Percentiles rank a stretch among this genome's conserved stretches.
Evolutionary conservation across 2,329 filamentous ascomycete genomes (phyloP).

Genomic region (Dactylellina cionopaga): DNA sequence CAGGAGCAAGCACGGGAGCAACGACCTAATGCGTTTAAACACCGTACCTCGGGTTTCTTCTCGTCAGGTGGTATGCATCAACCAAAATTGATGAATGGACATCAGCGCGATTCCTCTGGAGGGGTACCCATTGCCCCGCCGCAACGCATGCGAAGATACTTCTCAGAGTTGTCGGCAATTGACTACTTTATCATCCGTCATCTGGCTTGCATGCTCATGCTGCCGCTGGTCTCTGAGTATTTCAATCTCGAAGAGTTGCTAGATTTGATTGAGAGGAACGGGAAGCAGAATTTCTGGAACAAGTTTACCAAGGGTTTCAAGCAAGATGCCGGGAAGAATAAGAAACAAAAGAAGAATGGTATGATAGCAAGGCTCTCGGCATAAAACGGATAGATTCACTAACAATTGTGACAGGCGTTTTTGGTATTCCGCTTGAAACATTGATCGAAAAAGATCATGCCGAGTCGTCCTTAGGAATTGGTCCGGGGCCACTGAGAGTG

Average conservation of each 20-base stretch:
- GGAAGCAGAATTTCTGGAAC: slow-evolving; percentile 92
- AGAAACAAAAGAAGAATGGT: slow-evolving; percentile 82
- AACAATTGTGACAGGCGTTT: slow-evolving; percentile 65
- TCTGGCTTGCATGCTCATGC: slow-evolving; percentile 92
- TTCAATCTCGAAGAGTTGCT: slow-evolving; percentile 95
- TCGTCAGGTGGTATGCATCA: slow-evolving; percentile 65
- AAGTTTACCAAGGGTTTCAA: slow-evolving; percentile 97
- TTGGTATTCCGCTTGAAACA: slow-evolving; percentile 86
- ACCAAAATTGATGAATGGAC: slow-evolving; percentile 74
- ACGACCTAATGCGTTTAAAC: slow-evolving; percentile 79
- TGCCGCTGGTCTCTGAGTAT: slow-evolving; percentile 85
- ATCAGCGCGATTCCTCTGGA: slow-evolving; percentile 74
- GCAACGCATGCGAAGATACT: slow-evolving; percentile 76
- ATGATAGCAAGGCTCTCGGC: slow-evolving; percentile 5
- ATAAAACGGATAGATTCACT: slow-evolving; percentile 19
- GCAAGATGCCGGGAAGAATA: slow-evolving; percentile 74
- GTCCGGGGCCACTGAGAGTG: slow-evolving; percentile 87
- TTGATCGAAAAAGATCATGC: slow-evolving; percentile 93
- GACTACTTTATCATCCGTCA: slow-evolving; percentile 98
- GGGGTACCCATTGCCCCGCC: slow-evolving; percentile 64
- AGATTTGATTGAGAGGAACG: slow-evolving; percentile 89
- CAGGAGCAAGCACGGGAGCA: slow-evolving; percentile 95
- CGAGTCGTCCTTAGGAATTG: slow-evolving; percentile 96
- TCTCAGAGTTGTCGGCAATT: slow-evolving; percentile 91
- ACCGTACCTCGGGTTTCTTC: slow-evolving; percentile 62